Evolutionary conservation across 2,329 filamentous ascomycete species (phyloP).

Genomic region (Xylariaceae sp.): DNA sequence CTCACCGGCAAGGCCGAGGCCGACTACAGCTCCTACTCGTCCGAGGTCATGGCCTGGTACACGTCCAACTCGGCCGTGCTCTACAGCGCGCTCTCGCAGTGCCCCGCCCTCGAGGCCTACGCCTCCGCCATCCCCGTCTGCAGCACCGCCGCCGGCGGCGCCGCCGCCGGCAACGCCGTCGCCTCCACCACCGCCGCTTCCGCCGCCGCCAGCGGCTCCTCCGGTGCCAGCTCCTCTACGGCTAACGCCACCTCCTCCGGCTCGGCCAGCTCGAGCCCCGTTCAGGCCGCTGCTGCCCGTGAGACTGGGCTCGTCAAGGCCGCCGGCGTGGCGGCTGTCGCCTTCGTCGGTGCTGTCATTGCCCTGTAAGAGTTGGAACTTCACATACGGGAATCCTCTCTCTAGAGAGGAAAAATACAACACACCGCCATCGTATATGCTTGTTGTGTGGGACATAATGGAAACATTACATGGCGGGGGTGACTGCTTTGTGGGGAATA

Average conservation of each 20-base stretch:
- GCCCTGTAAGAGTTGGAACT: too few relatives aligned
- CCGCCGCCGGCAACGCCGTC: background rate
- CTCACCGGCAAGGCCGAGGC: slow-evolving; percentile 14
- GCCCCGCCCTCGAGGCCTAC: slow-evolving; percentile 9
- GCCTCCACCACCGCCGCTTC: background rate
- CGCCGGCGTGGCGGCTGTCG: slow-evolving; percentile 11
- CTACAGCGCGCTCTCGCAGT: slow-evolving; percentile 10
- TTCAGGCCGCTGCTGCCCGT: slow-evolving; percentile 10
- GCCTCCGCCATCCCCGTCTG: slow-evolving; percentile 10
- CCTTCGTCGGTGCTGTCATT: slow-evolving; percentile 13
- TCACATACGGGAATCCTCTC: too few relatives aligned
- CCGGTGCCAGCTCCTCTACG: background rate
- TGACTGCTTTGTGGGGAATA: too few relatives aligned
- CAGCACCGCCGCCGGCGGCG: slow-evolving; percentile 4
- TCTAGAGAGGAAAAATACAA: too few relatives aligned
- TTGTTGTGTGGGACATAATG: too few relatives aligned
- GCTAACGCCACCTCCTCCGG: background rate
- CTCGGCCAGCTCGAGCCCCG: slow-evolving; percentile 1
- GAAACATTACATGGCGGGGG: too few relatives aligned
- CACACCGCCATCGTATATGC: too few relatives aligned
- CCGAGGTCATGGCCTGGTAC: slow-evolving; percentile 14
- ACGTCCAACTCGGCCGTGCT: slow-evolving; percentile 14
- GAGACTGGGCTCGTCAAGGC: slow-evolving; percentile 13
- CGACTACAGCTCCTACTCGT: slow-evolving; percentile 15
- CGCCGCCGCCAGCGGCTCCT: background rate